Conservation (phyloP, 495 filamentous ascomycete species). For the Aspergillus biplanus region DNA sequence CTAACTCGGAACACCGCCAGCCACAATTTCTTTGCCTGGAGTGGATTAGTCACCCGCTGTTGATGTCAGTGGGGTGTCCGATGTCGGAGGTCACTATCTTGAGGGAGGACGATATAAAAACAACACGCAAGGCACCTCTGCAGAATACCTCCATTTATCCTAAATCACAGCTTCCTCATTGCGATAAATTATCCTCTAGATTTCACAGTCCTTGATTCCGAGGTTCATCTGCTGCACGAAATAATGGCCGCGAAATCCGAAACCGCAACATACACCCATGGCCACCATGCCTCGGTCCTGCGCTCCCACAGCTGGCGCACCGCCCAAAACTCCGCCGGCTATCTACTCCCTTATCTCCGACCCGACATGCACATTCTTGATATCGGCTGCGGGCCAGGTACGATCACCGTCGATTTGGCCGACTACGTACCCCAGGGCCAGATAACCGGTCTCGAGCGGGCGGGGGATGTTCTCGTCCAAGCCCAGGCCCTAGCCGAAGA, state of each 20-base stretch:
- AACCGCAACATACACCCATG: constrained; percentile 52
- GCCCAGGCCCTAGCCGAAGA: constrained; percentile 40
- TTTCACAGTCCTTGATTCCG: not conserved
- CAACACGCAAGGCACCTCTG: not conserved
- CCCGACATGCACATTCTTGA: constrained; percentile 56
- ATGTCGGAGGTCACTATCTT: not conserved
- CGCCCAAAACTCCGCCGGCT: constrained; percentile 50
- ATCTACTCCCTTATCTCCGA: constrained; percentile 46
- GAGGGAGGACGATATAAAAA: not conserved
- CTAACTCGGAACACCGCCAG: too few relatives aligned
- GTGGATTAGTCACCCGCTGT: too few relatives aligned
- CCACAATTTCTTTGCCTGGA: too few relatives aligned
- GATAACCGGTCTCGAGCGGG: constrained; percentile 47
- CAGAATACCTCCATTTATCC: not conserved
- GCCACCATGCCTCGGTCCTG: constrained; percentile 53
- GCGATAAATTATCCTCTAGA: not conserved
- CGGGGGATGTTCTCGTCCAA: constrained; percentile 35
- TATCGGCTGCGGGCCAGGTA: constrained; percentile 62
- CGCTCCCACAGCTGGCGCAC: constrained; percentile 53
- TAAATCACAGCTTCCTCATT: not conserved
- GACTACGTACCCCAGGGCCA: constrained; percentile 47
- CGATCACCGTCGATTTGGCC: constrained; percentile 53
- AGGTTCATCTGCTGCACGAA: not conserved
- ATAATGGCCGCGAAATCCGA: constrained; percentile 18
- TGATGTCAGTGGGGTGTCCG: too few relatives aligned